Base-by-base conservation (phyloP, 2,329 filamentous ascomycete species). In the Purpureocillium lavendulum region DNA sequence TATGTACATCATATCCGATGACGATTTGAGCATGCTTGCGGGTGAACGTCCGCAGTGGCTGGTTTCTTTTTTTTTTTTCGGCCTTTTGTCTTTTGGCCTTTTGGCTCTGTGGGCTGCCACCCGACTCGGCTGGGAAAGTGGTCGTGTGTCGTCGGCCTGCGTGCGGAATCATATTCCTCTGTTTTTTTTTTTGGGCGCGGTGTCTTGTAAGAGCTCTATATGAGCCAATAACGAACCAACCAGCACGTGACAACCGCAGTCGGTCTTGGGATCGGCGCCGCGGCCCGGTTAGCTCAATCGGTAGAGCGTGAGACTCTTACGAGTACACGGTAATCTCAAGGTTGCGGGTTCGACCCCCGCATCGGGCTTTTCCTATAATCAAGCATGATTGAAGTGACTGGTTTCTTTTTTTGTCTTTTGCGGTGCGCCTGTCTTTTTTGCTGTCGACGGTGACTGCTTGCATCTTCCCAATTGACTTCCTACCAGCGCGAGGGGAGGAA, bases 271-370 rank as follows among this genome's bases (percentile, higher is more conserved):
- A 26, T 10, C 21, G 21, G 21, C 21, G 5, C 21, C 21, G 21
- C 21, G 42, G 57, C 57, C 57, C 55, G 56, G 57, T 58, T 60
- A 60, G 58, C 57, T 60, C 57, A 60, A 60, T 60, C 57, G 57
- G 58, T 80, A 81, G 77, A 82, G 76, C 77, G 76, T 80, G 71
- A 79, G 77, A 80, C 77, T 81, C 77, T 75, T 74, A 74, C 11
- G 43, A 46, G 46, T 40, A 29, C 31, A 39, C 38, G 29, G 36
- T 5, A 41, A 43, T 43, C 69, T 72, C 65, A 70, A 71, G 68
- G 67, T 64, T 71, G 67, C 64, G 66, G 66, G 71, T 74, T 72
- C 67, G 67, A 70, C 58, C 60, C 59, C 59, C 59, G 56, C 59
- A 56, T 61, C 54, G 59, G 59, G 56, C 35, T 37, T 37, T 37